Conservation (phyloP, 345 rosid species). For the Camelina hispida region DNA sequence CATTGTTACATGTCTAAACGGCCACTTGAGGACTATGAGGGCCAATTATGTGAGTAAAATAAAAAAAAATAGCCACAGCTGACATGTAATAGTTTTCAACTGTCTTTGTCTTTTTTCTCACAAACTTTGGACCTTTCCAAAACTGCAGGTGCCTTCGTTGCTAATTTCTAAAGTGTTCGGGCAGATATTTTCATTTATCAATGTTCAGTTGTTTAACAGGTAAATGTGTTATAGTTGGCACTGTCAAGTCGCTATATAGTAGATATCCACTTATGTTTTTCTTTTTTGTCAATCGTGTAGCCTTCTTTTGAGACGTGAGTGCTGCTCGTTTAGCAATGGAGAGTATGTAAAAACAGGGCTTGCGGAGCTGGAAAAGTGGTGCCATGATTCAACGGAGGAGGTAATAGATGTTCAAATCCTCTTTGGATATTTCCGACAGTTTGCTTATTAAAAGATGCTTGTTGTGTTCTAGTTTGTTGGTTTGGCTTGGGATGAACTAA, state of each 20-base stretch:
- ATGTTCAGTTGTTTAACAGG: conserved; percentile 97
- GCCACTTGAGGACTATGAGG: conserved; percentile 78
- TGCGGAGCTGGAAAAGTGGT: conserved; percentile 93
- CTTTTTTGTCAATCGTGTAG: conserved; percentile 47
- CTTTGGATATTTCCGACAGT: conserved; percentile 17
- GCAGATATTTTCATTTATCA: conserved; percentile 91
- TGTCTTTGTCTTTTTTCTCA: conserved; percentile 31
- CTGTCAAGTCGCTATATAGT: conserved; percentile 13
- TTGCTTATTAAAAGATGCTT: conserved; percentile 29
- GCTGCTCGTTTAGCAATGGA: conserved; percentile 98
- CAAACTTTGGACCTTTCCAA: conserved; percentile 30
- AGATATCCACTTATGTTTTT: conserved; percentile 19
- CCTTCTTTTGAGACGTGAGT: conserved; percentile 94
- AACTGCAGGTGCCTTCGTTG: conserved; percentile 80
- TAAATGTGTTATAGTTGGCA: conserved; percentile 37
- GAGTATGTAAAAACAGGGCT: conserved; percentile 93
- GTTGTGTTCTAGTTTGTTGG: conserved; percentile 71
- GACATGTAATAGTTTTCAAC: conserved; percentile 13
- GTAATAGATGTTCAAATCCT: conserved; percentile 46
- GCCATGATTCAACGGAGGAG: conserved; percentile 82
- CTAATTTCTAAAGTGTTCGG: conserved; percentile 79
- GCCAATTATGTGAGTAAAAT: conserved; percentile 76
- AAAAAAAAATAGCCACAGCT: neutral
- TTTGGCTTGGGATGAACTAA: conserved; percentile 88
- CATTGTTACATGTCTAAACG: conserved; percentile 77